Conservation (phyloP, 129 eudicot genomes). For the Dittrichia graveolens region DNA sequence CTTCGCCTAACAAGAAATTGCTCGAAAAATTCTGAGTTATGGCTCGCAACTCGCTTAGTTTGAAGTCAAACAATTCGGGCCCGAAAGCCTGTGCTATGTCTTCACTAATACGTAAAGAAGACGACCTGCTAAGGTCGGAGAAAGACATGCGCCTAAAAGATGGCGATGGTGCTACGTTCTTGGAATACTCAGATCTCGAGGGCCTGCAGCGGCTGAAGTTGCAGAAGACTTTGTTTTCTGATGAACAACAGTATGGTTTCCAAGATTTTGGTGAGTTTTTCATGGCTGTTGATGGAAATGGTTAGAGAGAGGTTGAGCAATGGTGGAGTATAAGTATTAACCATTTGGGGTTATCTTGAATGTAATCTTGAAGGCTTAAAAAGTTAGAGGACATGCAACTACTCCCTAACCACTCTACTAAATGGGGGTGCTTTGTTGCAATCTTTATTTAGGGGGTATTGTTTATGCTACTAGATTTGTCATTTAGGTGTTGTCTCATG, state of each 20-base stretch:
- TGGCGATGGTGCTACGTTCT: slow-evolving; percentile 68
- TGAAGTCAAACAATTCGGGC: slow-evolving; percentile 80
- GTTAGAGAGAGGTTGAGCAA: slow-evolving; percentile 24
- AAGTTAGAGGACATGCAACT: slow-evolving; percentile 52
- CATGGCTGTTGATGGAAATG: slow-evolving; percentile 33
- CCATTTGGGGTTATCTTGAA: slow-evolving; percentile 27
- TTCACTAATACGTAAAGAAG: slow-evolving; percentile 74
- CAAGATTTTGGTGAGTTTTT: slow-evolving; percentile 64
- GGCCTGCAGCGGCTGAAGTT: slow-evolving; percentile 70
- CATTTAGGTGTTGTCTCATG: slow-evolving; percentile 53
- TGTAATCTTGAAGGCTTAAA: slow-evolving; percentile 24
- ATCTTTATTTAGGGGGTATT: slow-evolving; percentile 43
- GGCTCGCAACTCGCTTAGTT: slow-evolving; percentile 62
- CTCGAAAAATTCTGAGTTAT: slow-evolving; percentile 81
- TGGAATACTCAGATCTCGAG: slow-evolving; percentile 57
- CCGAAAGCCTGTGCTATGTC: slow-evolving; percentile 82
- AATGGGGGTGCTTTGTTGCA: slow-evolving; percentile 46
- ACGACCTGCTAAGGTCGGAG: slow-evolving; percentile 72
- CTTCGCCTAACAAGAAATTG: slow-evolving; percentile 83
- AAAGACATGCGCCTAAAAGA: slow-evolving; percentile 77
- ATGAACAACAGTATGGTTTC: slow-evolving; percentile 83
- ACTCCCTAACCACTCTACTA: slow-evolving; percentile 97
- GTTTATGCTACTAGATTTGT: slow-evolving; percentile 46
- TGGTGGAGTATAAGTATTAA: slow-evolving; percentile 28
- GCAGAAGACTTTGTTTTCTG: slow-evolving; percentile 57